Evolutionary conservation across 2,329 filamentous ascomycete species (phyloP), one percentile per base, ranked within the genome.

Genomic region (Bipolaris gigantea): DNA sequence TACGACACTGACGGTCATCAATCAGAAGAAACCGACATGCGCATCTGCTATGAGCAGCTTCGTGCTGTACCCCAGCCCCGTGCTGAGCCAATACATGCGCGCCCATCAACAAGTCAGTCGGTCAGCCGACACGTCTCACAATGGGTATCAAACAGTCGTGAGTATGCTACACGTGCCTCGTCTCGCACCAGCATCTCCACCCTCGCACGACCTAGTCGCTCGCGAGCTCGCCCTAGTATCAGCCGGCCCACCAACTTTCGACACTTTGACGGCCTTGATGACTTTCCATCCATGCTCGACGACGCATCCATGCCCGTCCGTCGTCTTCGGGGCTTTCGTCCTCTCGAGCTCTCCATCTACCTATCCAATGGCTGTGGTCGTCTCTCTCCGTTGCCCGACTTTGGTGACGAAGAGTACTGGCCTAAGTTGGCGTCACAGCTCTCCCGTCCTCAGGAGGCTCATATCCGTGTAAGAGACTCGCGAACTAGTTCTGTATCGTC

Each of bases 291-390:
- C 9, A 73, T 72, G 69, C 49, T 69, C 6, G 62, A 72, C 19
- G 68, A 73, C 11, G 64, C 65, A 16, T 56, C 67, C 4, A 61
- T 69, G 59, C 68, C 70, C 5, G 48, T 70, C 15, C 65, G 70
- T 32, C 64, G 71, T 7, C 63, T 70, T 36, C 64, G 69, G 32
- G 73, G 69, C 56, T 75, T 76, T 52, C 63, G 69, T 23, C 75
- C 74, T 4, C 58, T 77, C 5, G 71, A 77, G 41, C 62, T 77
- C 1, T 75, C 72, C 11, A 75, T 77, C 32, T 76, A 76, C 47
- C 55, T 71, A 3, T 65, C 66, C 13, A 63, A 72, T 34, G 66
- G 68, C 5, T 63, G 60, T 33, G 61, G 64, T 30, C 62, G 69
- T 32, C 63, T 77, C 3, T 76, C 73, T 13, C 73, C 74, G 8